Evolutionary conservation across 1,284 basidiomycete genomes (phyloP).

Genomic region (Sporisorium iseilematis-ciliati): DNA sequence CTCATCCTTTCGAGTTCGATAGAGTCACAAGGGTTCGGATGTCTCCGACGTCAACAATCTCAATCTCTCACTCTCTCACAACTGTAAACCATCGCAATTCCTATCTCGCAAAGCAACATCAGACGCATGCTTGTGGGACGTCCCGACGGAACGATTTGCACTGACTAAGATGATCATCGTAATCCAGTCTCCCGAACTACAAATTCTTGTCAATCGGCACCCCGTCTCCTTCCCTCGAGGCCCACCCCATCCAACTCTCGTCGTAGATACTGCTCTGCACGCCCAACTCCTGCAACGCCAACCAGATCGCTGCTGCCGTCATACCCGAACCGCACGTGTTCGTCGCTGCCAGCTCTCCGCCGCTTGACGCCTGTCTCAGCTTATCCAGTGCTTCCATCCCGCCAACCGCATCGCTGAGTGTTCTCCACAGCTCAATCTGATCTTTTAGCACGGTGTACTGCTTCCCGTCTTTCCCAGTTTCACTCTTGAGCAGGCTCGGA

Average conservation of each 20-base stretch:
- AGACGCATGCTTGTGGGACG: no score
- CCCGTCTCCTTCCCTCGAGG: slow-evolving; percentile 41
- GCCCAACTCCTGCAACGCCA: slow-evolving; percentile 81
- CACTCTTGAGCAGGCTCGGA: slow-evolving; percentile 77
- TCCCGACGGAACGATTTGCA: no score
- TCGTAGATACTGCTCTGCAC: slow-evolving; percentile 80
- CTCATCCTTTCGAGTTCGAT: no score
- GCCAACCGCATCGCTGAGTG: slow-evolving; percentile 78
- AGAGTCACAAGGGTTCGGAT: no score
- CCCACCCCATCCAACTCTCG: slow-evolving; percentile 72
- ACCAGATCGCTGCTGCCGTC: slow-evolving; percentile 93
- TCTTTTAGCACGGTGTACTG: slow-evolving; percentile 63
- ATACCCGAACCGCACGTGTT: slow-evolving; percentile 77
- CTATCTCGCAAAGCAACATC: no score
- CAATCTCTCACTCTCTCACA: no score
- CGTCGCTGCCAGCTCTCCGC: slow-evolving; percentile 52
- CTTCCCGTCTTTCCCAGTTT: slow-evolving; percentile 69
- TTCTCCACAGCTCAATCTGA: slow-evolving; percentile 65
- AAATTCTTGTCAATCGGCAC: slow-evolving; percentile 45
- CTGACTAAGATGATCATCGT: neutral
- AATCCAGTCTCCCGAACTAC: neutral
- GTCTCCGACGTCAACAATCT: no score
- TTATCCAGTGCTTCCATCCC: slow-evolving; percentile 62
- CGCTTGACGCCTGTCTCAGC: slow-evolving; percentile 61
- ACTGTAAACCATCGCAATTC: no score